These are phyloP conservation scores for Sclerotinia minor DNA, from an alignment of 2,329 filamentous ascomycete species.

Conservation along the genomic window DNA sequence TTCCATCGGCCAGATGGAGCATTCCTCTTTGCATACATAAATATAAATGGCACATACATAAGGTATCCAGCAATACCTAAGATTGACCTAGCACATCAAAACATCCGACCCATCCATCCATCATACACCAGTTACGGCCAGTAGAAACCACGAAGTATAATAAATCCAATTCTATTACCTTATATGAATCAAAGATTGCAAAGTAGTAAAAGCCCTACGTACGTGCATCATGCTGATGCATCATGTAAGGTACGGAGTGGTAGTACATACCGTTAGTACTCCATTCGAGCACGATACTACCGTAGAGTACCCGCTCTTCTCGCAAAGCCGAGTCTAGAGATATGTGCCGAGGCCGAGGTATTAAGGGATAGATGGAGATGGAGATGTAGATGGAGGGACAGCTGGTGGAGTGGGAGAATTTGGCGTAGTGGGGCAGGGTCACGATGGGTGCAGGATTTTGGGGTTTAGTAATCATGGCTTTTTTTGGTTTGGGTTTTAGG, in stretches of 20 bases:
- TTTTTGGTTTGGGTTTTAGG: too few relatives aligned
- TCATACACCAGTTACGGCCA: background rate
- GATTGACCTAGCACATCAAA: too few relatives aligned
- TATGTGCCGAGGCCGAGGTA: constrained; percentile 14
- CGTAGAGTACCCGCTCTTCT: constrained; percentile 12
- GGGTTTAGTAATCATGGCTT: too few relatives aligned
- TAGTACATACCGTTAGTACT: too few relatives aligned
- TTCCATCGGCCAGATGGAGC: constrained; percentile 11
- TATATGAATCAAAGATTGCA: background rate
- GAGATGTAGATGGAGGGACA: background rate
- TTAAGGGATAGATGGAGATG: background rate
- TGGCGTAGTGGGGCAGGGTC: background rate
- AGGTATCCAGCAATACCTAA: background rate
- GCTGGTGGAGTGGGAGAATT: background rate
- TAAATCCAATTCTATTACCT: constrained; percentile 3
- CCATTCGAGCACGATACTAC: too few relatives aligned
- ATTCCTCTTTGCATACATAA: background rate
- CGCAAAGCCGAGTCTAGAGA: background rate
- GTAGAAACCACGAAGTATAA: background rate
- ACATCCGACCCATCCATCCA: too few relatives aligned
- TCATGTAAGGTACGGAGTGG: too few relatives aligned
- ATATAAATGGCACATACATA: background rate
- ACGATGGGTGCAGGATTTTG: too few relatives aligned
- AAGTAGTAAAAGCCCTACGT: constrained; percentile 3
- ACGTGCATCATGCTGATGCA: too few relatives aligned